These are phyloP conservation scores for Gnetum montanum DNA, from an alignment of 75 land plant species.

Conservation along the genomic window DNA sequence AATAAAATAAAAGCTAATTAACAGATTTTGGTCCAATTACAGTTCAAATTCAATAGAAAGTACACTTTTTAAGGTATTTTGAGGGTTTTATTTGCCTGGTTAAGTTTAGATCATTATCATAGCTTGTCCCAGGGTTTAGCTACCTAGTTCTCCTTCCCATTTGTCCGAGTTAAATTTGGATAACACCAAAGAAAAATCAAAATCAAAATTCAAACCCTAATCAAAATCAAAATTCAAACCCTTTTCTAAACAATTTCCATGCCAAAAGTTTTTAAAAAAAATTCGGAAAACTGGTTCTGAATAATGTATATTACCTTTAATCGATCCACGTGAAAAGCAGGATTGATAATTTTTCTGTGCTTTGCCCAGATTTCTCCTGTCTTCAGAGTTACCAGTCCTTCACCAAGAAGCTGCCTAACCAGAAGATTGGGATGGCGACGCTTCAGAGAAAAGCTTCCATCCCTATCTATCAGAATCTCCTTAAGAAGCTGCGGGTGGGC, in stretches of 20 bases:
- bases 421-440: neutral
- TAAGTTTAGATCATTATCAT: neutral
- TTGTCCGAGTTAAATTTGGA: neutral
- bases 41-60: neutral
- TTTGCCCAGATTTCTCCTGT: conserved; percentile 42
- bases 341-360: conserved; percentile 31
- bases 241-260: no score
- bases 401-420: neutral
- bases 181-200: neutral
- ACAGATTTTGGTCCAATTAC: neutral
- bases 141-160: neutral
- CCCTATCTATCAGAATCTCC: conserved; percentile 14
- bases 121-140: neutral
- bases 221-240: no score
- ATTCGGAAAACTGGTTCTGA: no score
- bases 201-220: neutral
- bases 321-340: conserved; percentile 39
- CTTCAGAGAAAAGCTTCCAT: conserved; percentile 1
- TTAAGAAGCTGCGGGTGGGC: conserved; percentile 9
- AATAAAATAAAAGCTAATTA: neutral
- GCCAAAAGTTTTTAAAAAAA: neutral
- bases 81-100: neutral
- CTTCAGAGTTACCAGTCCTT: conserved; percentile 19
- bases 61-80: neutral
- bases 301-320: conserved; percentile 19